Evolutionary conservation across 1,284 basidiomycete species (phyloP).

Genomic region (Malassezia arunalokei): DNA sequence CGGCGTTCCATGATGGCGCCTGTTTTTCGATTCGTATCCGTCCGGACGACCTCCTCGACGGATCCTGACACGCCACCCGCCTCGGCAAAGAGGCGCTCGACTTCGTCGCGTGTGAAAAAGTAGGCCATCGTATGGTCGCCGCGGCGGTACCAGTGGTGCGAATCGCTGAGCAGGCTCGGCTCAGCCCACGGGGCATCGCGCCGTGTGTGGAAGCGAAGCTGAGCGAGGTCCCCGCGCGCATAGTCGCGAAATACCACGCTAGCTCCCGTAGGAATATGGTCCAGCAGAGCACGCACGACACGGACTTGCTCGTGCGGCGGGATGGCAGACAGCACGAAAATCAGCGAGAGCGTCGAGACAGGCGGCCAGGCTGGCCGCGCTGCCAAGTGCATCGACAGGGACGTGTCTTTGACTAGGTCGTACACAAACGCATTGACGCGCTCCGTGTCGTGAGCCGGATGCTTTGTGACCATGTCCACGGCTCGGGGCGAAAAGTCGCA

Average conservation of each 20-base stretch:
- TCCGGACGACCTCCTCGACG: constrained; percentile 23
- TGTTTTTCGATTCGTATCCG: constrained; percentile 28
- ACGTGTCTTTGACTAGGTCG: constrained; percentile 27
- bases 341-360: constrained; percentile 33
- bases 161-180: constrained; percentile 35
- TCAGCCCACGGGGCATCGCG: constrained; percentile 35
- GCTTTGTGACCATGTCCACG: constrained; percentile 33
- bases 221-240: constrained; percentile 43
- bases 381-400: background rate
- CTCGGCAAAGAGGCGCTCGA: constrained; percentile 17
- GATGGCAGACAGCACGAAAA: constrained; percentile 47
- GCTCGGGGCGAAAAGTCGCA: constrained; percentile 44
- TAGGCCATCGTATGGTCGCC: constrained; percentile 47
- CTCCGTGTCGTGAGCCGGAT: constrained; percentile 24
- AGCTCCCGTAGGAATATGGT: constrained; percentile 19
- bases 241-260: constrained; percentile 46
- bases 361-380: constrained; percentile 9
- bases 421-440: constrained; percentile 45
- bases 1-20: constrained; percentile 17
- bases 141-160: constrained; percentile 37
- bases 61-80: constrained; percentile 24
- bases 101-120: constrained; percentile 40
- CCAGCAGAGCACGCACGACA: constrained; percentile 24
- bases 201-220: constrained; percentile 45
- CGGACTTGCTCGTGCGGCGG: constrained; percentile 33